Conservation (phyloP, 148 eudicot genomes). For the Vaccinium myrtillus region DNA sequence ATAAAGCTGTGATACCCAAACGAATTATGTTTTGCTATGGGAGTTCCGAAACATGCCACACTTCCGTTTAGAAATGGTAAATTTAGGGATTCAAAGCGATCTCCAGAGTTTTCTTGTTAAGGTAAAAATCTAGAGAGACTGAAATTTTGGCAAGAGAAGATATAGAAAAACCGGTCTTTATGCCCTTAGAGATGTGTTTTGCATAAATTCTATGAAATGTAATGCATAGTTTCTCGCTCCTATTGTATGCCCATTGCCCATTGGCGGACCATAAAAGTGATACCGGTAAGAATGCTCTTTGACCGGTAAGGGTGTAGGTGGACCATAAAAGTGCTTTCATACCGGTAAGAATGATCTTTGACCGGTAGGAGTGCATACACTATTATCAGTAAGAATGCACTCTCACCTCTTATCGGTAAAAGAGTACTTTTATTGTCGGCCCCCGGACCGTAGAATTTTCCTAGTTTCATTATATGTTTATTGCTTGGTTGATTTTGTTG, state of each 20-base stretch:
- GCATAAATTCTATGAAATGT: too few species aligned
- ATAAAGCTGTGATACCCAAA: not conserved
- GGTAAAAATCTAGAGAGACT: not conserved
- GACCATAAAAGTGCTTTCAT: too few species aligned
- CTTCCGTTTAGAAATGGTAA: not conserved
- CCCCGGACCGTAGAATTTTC: too few species aligned
- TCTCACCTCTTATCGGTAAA: too few species aligned
- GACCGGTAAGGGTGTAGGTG: too few species aligned
- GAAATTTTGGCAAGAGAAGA: not conserved
- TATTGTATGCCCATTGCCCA: too few species aligned
- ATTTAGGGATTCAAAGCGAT: not conserved
- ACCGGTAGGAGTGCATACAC: too few species aligned
- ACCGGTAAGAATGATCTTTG: too few species aligned
- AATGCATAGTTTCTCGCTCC: not conserved
- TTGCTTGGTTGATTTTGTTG: not conserved
- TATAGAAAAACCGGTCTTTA: not conserved
- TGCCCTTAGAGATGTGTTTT: not conserved
- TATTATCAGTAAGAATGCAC: too few species aligned
- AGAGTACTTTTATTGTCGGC: too few species aligned
- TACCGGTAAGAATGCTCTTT: too few species aligned
- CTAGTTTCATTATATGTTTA: not conserved
- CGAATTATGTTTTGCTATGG: not conserved
- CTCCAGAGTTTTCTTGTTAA: not conserved
- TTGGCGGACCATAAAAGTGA: too few species aligned
- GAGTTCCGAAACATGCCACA: not conserved